These are phyloP conservation scores for Solanum peruvianum DNA, from an alignment of 257 asterid species.

Conservation along the genomic window DNA sequence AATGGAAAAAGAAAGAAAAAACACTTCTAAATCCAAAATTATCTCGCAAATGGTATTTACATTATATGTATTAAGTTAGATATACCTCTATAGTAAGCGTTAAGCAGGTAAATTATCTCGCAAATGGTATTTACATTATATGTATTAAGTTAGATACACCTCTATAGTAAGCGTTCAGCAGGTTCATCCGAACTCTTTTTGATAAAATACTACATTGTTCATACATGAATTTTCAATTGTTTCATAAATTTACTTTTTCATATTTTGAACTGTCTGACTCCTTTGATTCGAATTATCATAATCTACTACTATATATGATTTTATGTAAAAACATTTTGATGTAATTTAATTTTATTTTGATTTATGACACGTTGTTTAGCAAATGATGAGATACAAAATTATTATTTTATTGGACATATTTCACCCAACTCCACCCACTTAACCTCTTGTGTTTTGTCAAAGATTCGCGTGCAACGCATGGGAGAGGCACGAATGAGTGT, in stretches of 20 bases:
- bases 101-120: not conserved
- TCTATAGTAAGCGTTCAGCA: not conserved
- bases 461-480: constrained; percentile 37
- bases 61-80: not conserved
- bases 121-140: not conserved
- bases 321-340: not conserved
- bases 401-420: not conserved
- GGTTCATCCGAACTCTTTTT: too few species aligned
- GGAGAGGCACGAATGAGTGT: constrained; percentile 17
- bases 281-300: not conserved
- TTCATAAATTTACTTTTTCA: too few species aligned
- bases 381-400: not conserved
- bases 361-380: not conserved
- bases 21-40: not conserved
- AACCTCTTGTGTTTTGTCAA: constrained; percentile 17
- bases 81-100: not conserved
- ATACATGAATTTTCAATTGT: too few species aligned
- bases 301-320: not conserved
- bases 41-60: not conserved
- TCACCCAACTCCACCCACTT: constrained; percentile 3
- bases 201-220: too few species aligned
- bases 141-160: not conserved
- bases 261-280: not conserved
- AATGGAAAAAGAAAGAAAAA: not conserved
- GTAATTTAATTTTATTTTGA: too few species aligned